phyloP scores from a whole-genome alignment of 768 basidiomycete species.

The Gelatoporia subvermispora region DNA sequence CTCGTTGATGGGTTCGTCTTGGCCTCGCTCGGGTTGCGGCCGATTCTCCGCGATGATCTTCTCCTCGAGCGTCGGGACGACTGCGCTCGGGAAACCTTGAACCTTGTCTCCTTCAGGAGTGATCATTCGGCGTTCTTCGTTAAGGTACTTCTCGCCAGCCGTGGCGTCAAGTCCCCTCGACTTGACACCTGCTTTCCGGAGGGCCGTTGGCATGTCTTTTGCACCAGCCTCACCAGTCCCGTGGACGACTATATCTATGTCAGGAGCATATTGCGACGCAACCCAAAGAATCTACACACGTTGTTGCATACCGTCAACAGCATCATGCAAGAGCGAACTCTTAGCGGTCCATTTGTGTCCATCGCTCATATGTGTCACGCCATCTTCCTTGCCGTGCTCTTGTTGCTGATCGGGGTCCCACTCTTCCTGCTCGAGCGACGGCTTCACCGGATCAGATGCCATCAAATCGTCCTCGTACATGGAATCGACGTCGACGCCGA shows the following conservation, averaged over 20 bases:
- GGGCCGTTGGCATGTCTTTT: slow-evolving; percentile 29
- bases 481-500: slow-evolving; percentile 91
- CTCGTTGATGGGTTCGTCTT: slow-evolving; percentile 24
- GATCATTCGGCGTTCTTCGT: slow-evolving; percentile 48
- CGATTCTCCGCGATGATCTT: slow-evolving; percentile 46
- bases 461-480: slow-evolving; percentile 73
- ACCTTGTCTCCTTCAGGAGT: slow-evolving; percentile 45
- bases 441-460: slow-evolving; percentile 44
- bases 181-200: slow-evolving; percentile 41
- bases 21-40: slow-evolving; percentile 22
- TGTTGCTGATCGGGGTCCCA: slow-evolving; percentile 80
- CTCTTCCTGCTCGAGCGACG: slow-evolving; percentile 46
- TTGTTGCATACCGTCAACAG: slow-evolving; percentile 40
- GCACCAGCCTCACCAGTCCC: slow-evolving; percentile 35
- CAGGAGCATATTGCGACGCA: no score
- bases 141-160: slow-evolving; percentile 37
- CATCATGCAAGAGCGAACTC: slow-evolving; percentile 28
- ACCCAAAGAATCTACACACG: slow-evolving; percentile 44
- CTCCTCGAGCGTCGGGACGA: slow-evolving; percentile 70
- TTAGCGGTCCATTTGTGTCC: slow-evolving; percentile 14
- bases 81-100: slow-evolving; percentile 55
- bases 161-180: slow-evolving; percentile 34
- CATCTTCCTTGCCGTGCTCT: slow-evolving; percentile 37
- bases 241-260: slow-evolving; percentile 44
- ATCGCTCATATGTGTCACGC: slow-evolving; percentile 27